These are phyloP conservation scores for Polyporus arcularius DNA, from an alignment of 768 basidiomycete genomes.

Conservation along the genomic window DNA sequence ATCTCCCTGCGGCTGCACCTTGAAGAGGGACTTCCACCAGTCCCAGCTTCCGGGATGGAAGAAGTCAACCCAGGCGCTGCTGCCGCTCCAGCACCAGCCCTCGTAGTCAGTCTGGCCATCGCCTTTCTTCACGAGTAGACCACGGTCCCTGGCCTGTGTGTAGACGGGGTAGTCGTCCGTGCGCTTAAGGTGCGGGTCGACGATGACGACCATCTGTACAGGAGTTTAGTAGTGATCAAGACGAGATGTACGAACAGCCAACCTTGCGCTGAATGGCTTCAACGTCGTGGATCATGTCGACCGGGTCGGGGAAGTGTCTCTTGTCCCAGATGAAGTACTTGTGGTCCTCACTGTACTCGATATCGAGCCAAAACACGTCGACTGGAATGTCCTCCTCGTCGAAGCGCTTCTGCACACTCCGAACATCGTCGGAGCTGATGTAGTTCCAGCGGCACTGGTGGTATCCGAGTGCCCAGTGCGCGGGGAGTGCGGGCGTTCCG, in stretches of 20 bases:
- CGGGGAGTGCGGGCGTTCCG: slow-evolving; percentile 84
- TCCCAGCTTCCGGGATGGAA: slow-evolving; percentile 90
- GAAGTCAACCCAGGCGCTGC: slow-evolving; percentile 95
- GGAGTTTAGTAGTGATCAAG: slow-evolving; percentile 6
- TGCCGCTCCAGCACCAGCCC: slow-evolving; percentile 99
- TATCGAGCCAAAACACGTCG: slow-evolving; percentile 97
- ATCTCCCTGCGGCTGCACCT: slow-evolving; percentile 51
- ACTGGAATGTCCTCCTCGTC: slow-evolving; percentile 95
- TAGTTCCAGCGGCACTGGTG: slow-evolving; percentile 99
- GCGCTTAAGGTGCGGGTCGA: slow-evolving; percentile 96
- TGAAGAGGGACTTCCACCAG: slow-evolving; percentile 90
- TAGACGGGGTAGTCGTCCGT: slow-evolving; percentile 78
- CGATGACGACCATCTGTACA: slow-evolving; percentile 90
- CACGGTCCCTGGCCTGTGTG: slow-evolving; percentile 79
- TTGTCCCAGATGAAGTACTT: slow-evolving; percentile 98
- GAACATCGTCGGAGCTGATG: slow-evolving; percentile 83
- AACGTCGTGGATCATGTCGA: slow-evolving; percentile 90
- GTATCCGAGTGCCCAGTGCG: slow-evolving; percentile 89
- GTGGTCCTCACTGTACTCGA: slow-evolving; percentile 92
- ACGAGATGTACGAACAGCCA: slow-evolving; percentile 3
- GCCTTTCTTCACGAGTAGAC: slow-evolving; percentile 77
- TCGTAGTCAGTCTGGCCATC: slow-evolving; percentile 86
- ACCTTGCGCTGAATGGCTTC: slow-evolving; percentile 87
- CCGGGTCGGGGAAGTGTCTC: slow-evolving; percentile 91
- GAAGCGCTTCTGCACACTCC: slow-evolving; percentile 81